Conservation (phyloP, 1,284 basidiomycete species). For the Puccinia brachypodii region DNA sequence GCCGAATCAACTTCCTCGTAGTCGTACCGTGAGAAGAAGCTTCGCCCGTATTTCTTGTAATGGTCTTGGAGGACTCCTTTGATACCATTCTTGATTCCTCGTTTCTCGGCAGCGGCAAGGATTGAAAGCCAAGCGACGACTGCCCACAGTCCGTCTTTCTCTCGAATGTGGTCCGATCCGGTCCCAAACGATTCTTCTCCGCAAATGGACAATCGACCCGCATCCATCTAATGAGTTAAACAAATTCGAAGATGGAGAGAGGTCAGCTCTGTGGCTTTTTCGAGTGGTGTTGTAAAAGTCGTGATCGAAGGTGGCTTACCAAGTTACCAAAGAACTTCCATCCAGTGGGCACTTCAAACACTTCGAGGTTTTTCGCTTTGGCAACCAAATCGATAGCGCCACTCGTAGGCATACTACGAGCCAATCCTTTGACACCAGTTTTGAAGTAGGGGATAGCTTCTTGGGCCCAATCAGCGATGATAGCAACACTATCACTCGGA, state of each 20-base stretch:
- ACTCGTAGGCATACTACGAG: constrained; percentile 93
- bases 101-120: constrained; percentile 84
- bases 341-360: constrained; percentile 95
- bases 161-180: constrained; percentile 98
- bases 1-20: constrained; percentile 96
- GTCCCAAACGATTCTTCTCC: constrained; percentile 99
- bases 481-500: constrained; percentile 93
- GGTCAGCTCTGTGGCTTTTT: background rate
- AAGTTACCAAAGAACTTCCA: constrained; percentile 99
- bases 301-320: constrained; percentile 9
- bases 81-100: constrained; percentile 74
- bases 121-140: constrained; percentile 98
- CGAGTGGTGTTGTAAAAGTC: background rate
- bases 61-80: constrained; percentile 82
- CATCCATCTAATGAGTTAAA: constrained; percentile 70
- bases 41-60: constrained; percentile 90
- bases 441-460: constrained; percentile 95
- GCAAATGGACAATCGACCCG: constrained; percentile 92
- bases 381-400: constrained; percentile 97
- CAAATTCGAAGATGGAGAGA: background rate
- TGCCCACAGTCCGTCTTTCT: constrained; percentile 99
- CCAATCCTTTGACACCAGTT: constrained; percentile 89
- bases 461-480: constrained; percentile 95
- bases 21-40: constrained; percentile 78
- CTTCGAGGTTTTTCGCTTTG: constrained; percentile 86